Conservation (phyloP, 2,329 filamentous ascomycete genomes). For the Nemania sp. region DNA sequence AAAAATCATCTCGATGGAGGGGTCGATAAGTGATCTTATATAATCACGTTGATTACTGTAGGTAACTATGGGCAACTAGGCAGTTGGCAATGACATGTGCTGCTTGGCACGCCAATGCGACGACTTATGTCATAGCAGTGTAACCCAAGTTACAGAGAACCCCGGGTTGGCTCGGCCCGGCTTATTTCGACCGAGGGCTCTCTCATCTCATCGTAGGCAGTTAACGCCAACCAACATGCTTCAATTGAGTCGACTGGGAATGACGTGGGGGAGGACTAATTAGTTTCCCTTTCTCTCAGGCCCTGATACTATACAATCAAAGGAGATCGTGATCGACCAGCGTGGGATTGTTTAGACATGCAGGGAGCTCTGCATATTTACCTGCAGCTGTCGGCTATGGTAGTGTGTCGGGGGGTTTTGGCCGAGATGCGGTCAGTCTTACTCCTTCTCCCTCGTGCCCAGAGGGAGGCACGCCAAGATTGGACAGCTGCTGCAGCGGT, state of each 20-base stretch:
- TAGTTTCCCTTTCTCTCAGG: neutral
- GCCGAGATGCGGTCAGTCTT: constrained; percentile 29
- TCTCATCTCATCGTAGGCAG: neutral
- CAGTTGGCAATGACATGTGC: constrained; percentile 3
- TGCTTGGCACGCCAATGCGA: neutral
- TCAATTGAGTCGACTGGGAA: neutral
- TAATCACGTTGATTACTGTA: constrained; percentile 28
- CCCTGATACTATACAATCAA: neutral
- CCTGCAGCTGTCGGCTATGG: constrained; percentile 18
- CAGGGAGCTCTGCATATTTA: neutral
- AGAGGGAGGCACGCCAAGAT: constrained; percentile 16
- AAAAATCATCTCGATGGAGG: constrained; percentile 5
- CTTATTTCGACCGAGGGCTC: constrained; percentile 21
- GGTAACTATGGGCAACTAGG: neutral
- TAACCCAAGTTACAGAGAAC: neutral
- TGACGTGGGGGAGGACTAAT: neutral
- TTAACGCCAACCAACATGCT: neutral
- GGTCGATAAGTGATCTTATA: constrained; percentile 23
- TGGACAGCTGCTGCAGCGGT: constrained; percentile 11
- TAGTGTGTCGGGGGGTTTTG: constrained; percentile 23
- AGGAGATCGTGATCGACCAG: neutral
- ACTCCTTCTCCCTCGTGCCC: constrained; percentile 21
- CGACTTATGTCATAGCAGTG: too few species aligned
- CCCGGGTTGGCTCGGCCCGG: constrained; percentile 25
- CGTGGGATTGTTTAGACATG: constrained; percentile 4